Evolutionary conservation across 2,329 filamentous ascomycete genomes (phyloP).

Genomic region (Dothideomycetes sp.): DNA sequence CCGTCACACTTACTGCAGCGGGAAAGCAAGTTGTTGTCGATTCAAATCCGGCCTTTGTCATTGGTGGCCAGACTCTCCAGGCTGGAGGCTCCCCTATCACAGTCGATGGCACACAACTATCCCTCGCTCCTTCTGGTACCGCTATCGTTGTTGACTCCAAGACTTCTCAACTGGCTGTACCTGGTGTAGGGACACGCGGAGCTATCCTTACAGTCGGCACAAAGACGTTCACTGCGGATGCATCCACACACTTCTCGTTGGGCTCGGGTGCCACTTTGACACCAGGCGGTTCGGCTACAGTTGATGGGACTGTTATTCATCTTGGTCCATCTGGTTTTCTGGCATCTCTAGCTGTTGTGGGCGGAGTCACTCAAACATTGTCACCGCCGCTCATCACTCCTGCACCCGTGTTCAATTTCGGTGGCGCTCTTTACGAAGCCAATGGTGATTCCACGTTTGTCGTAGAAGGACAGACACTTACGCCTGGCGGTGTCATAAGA

Average conservation of each 20-base stretch:
- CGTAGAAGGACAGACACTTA: constrained; percentile 19
- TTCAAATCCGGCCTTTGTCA: constrained; percentile 25
- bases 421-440: constrained; percentile 22
- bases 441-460: constrained; percentile 27
- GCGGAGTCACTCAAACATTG: constrained; percentile 28
- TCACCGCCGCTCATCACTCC: constrained; percentile 24
- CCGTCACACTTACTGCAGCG: constrained; percentile 5
- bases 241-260: constrained; percentile 38
- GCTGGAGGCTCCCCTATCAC: constrained; percentile 29
- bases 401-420: constrained; percentile 21
- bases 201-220: constrained; percentile 31
- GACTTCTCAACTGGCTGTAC: constrained; percentile 17
- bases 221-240: constrained; percentile 34
- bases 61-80: constrained; percentile 28
- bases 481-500: constrained; percentile 19
- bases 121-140: constrained; percentile 27
- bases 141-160: constrained; percentile 25
- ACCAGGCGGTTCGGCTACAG: constrained; percentile 30
- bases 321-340: constrained; percentile 25
- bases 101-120: constrained; percentile 28
- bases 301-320: constrained; percentile 32
- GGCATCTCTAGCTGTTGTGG: constrained; percentile 33
- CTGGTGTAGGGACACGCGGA: constrained; percentile 19
- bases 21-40: constrained; percentile 19
- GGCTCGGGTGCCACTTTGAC: constrained; percentile 28